A percentile compares a stretch with the other conserved stretches of the same genome.
Evolutionary conservation across 805 yeast genomes (phyloP).

Genomic region (Nadsonia fulvescens): DNA sequence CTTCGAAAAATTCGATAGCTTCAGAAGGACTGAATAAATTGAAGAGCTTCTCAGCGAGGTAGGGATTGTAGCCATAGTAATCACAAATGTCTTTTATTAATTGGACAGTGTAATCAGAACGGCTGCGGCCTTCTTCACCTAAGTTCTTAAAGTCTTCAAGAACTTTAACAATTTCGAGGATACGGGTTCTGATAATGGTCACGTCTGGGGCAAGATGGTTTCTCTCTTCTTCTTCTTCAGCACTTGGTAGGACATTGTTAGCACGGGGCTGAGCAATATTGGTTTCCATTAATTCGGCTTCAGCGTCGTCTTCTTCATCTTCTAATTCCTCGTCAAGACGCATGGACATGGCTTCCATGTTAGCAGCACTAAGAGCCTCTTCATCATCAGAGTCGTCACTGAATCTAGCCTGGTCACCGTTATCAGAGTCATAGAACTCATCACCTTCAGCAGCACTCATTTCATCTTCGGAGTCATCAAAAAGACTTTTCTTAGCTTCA

Average conservation of each 20-base stretch:
- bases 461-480: constrained; percentile 30
- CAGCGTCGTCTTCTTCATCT: constrained; percentile 9
- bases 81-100: constrained; percentile 72
- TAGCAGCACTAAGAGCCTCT: constrained; percentile 25
- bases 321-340: constrained; percentile 9
- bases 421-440: constrained; percentile 40
- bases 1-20: constrained; percentile 96
- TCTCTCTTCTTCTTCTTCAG: constrained; percentile 35
- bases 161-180: constrained; percentile 88
- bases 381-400: constrained; percentile 57
- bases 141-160: constrained; percentile 72
- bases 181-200: constrained; percentile 74
- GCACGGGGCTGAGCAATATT: constrained; percentile 17
- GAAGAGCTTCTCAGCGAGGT: constrained; percentile 85
- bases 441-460: constrained; percentile 15
- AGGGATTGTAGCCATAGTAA: constrained; percentile 85
- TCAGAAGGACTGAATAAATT: constrained; percentile 85
- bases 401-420: constrained; percentile 46
- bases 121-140: constrained; percentile 72
- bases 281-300: constrained; percentile 8
- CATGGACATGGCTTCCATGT: constrained; percentile 10
- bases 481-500: constrained; percentile 44
- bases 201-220: constrained; percentile 45
- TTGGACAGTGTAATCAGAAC: constrained; percentile 68
- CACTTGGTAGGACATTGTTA: constrained; percentile 53